phyloP scores from a whole-genome alignment of 257 asterid genomes.

The Solanum habrochaites region DNA sequence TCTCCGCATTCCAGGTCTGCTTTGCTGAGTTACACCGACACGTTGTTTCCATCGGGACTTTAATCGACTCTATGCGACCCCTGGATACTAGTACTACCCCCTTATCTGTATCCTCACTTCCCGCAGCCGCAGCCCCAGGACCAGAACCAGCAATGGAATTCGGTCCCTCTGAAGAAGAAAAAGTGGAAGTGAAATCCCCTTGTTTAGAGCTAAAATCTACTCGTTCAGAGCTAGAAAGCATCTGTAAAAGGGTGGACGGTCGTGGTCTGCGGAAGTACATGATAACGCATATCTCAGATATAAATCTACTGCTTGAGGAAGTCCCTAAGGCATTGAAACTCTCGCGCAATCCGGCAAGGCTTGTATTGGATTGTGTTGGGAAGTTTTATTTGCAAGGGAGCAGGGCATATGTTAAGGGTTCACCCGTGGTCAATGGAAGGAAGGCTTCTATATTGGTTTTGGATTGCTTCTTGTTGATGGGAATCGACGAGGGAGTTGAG shows the following conservation, averaged over 20 bases:
- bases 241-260: conserved; percentile 47
- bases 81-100: conserved; percentile 4
- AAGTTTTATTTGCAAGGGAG: conserved; percentile 75
- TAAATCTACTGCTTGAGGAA: conserved; percentile 40
- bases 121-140: not conserved
- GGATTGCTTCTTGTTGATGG: conserved; percentile 69
- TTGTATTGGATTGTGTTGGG: conserved; percentile 66
- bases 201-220: not conserved
- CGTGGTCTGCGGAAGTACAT: conserved; percentile 49
- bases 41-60: conserved; percentile 32
- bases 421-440: conserved; percentile 54
- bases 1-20: conserved; percentile 39
- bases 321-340: conserved; percentile 56
- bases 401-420: conserved; percentile 34
- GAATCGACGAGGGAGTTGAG: conserved; percentile 4
- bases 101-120: not conserved
- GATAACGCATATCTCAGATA: conserved; percentile 16
- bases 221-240: conserved; percentile 42
- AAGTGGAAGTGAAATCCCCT: not conserved
- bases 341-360: conserved; percentile 45
- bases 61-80: conserved; percentile 25
- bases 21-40: conserved; percentile 52
- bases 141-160: not conserved
- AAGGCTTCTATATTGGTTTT: conserved; percentile 57
- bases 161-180: conserved; percentile 3